Evolutionary conservation across 2,329 filamentous ascomycete species (phyloP).

Genomic region (Cryphonectria carpinicola): DNA sequence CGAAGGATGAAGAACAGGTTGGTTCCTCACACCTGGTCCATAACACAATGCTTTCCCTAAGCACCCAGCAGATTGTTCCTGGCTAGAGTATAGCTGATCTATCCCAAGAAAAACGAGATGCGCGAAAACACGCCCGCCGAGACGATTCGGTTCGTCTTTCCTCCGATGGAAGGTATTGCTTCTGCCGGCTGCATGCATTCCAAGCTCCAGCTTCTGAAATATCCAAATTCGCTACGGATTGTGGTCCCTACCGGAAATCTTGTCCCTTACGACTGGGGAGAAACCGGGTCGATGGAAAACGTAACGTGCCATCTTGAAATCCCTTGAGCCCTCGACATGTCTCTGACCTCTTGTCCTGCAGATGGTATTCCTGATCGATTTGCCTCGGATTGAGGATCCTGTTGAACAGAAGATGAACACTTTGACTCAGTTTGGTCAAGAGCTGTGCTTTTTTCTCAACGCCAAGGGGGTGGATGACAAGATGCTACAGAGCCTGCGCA

Average conservation of each 20-base stretch:
- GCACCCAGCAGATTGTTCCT: not conserved
- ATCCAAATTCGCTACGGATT: slow-evolving; percentile 72
- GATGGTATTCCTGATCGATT: slow-evolving; percentile 89
- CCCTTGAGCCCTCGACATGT: not conserved
- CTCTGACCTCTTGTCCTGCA: slow-evolving; percentile 39
- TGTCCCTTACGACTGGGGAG: slow-evolving; percentile 86
- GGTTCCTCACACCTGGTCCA: slow-evolving; percentile 28
- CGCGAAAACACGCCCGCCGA: slow-evolving; percentile 53
- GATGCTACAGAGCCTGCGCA: slow-evolving; percentile 69
- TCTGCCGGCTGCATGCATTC: slow-evolving; percentile 84
- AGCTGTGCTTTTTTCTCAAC: slow-evolving; percentile 71
- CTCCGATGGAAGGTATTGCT: slow-evolving; percentile 64
- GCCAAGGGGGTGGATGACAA: slow-evolving; percentile 67
- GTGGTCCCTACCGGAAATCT: slow-evolving; percentile 89
- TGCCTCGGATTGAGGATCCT: slow-evolving; percentile 64
- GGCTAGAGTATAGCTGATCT: slow-evolving; percentile 16
- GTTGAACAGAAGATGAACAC: slow-evolving; percentile 38
- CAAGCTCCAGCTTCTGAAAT: slow-evolving; percentile 90
- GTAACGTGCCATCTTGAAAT: slow-evolving; percentile 45
- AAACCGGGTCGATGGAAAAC: slow-evolving; percentile 84
- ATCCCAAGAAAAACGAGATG: slow-evolving; percentile 52
- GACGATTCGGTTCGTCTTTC: slow-evolving; percentile 75
- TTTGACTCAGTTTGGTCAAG: slow-evolving; percentile 64
- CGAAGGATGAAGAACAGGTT: slow-evolving; percentile 57
- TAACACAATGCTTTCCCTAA: not conserved